These are phyloP conservation scores for Spathaspora girioi DNA, from an alignment of 805 yeast species.

Conservation along the genomic window DNA sequence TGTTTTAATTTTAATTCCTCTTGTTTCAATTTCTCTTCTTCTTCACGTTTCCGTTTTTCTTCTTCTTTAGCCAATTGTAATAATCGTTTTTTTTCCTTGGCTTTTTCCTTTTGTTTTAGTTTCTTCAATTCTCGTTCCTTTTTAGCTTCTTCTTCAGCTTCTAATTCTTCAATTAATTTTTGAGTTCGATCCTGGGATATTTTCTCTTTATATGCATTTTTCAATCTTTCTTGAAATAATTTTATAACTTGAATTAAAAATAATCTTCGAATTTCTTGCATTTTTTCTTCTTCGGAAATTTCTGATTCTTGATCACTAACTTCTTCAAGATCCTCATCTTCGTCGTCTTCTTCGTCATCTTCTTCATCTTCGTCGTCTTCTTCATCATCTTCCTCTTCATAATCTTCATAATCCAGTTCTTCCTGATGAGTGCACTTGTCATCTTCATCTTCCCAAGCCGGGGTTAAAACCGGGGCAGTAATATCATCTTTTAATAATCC, in stretches of 20 bases:
- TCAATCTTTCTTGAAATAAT: slow-evolving; percentile 67
- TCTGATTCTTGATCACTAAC: slow-evolving; percentile 32
- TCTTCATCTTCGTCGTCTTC: slow-evolving; percentile 32
- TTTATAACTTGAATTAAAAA: slow-evolving; percentile 78
- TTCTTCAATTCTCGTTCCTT: slow-evolving; percentile 66
- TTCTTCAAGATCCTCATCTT: slow-evolving; percentile 41
- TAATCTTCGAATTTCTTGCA: slow-evolving; percentile 77
- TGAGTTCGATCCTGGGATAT: slow-evolving; percentile 72
- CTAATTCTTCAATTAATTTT: slow-evolving; percentile 62
- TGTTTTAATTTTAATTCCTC: slow-evolving; percentile 27
- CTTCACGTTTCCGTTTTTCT: slow-evolving; percentile 53
- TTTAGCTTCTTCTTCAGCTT: slow-evolving; percentile 62
- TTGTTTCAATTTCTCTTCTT: slow-evolving; percentile 40
- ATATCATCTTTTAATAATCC: slow-evolving; percentile 16
- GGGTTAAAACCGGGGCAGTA: not conserved
- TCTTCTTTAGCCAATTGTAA: slow-evolving; percentile 63
- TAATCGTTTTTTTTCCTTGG: slow-evolving; percentile 63
- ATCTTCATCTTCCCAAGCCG: slow-evolving; percentile 20
- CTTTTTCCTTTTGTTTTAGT: slow-evolving; percentile 61
- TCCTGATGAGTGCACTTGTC: slow-evolving; percentile 10
- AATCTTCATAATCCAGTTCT: slow-evolving; percentile 11
- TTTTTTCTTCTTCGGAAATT: slow-evolving; percentile 53
- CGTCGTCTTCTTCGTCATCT: slow-evolving; percentile 37
- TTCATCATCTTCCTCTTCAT: slow-evolving; percentile 20
- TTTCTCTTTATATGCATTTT: slow-evolving; percentile 74